These are phyloP conservation scores for Leishmania amazonensis DNA, from an alignment of 208 protist species.

Conservation along the genomic window DNA sequence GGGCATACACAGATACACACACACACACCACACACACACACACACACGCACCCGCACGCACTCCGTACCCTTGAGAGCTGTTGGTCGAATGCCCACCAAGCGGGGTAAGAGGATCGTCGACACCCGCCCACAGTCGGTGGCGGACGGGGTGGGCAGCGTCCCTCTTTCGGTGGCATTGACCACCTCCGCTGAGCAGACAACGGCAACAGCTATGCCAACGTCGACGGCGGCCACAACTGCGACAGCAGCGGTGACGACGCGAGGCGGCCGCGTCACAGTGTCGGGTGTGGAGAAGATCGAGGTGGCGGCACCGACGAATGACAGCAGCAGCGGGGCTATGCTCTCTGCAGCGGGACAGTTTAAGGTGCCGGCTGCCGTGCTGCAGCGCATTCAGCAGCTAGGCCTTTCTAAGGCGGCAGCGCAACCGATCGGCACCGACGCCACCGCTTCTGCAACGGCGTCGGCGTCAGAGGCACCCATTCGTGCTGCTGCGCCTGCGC, in stretches of 20 bases:
- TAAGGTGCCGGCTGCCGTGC: conserved; percentile 32
- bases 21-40: background rate
- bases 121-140: conserved; percentile 20
- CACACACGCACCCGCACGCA: conserved; percentile 3
- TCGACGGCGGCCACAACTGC: background rate
- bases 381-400: conserved; percentile 36
- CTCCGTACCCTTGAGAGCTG: background rate
- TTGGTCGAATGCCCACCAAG: conserved; percentile 27
- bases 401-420: background rate
- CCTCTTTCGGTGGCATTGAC: conserved; percentile 6
- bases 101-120: conserved; percentile 29
- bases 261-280: conserved; percentile 9
- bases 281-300: conserved; percentile 23
- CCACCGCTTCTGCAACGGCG: background rate
- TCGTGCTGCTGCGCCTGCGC: background rate
- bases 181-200: background rate
- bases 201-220: background rate
- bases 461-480: background rate
- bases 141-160: conserved; percentile 15
- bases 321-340: background rate
- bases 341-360: conserved; percentile 15
- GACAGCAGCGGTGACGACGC: background rate
- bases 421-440: background rate
- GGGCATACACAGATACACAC: background rate
- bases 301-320: background rate